These are phyloP conservation scores for Henningerozyma blattae DNA, from an alignment of 805 yeast species.

Conservation along the genomic window DNA sequence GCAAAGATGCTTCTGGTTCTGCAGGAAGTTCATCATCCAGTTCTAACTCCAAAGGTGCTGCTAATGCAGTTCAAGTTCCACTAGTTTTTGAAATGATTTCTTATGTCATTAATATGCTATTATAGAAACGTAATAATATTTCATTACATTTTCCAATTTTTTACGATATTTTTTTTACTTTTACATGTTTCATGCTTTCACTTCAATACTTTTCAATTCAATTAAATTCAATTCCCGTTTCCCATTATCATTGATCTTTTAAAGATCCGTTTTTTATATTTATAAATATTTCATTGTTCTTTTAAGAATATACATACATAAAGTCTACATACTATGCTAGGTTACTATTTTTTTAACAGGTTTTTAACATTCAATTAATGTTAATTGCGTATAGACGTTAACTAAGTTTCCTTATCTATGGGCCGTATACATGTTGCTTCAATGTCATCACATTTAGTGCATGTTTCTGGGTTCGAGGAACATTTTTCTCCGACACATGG, in stretches of 20 bases:
- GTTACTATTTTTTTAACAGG: too few relatives aligned
- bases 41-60: slow-evolving; percentile 12
- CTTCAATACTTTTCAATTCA: too few relatives aligned
- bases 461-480: slow-evolving; percentile 39
- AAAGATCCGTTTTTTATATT: too few relatives aligned
- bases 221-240: too few relatives aligned
- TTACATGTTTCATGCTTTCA: background rate
- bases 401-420: too few relatives aligned
- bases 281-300: too few relatives aligned
- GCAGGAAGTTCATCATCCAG: slow-evolving; percentile 10
- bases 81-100: slow-evolving; percentile 9
- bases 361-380: too few relatives aligned
- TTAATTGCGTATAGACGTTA: too few relatives aligned
- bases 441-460: slow-evolving; percentile 35
- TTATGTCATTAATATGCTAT: slow-evolving; percentile 9
- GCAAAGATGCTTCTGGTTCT: slow-evolving; percentile 8
- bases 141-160: background rate
- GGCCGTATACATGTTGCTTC: slow-evolving; percentile 22
- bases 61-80: slow-evolving; percentile 12
- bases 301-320: too few relatives aligned
- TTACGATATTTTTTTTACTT: background rate
- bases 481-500: slow-evolving; percentile 11
- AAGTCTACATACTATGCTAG: too few relatives aligned
- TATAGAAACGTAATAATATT: too few relatives aligned
- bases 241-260: too few relatives aligned